Evolutionary conservation across 768 basidiomycete species (phyloP).

Genomic region (Phaffia tasmanica): DNA sequence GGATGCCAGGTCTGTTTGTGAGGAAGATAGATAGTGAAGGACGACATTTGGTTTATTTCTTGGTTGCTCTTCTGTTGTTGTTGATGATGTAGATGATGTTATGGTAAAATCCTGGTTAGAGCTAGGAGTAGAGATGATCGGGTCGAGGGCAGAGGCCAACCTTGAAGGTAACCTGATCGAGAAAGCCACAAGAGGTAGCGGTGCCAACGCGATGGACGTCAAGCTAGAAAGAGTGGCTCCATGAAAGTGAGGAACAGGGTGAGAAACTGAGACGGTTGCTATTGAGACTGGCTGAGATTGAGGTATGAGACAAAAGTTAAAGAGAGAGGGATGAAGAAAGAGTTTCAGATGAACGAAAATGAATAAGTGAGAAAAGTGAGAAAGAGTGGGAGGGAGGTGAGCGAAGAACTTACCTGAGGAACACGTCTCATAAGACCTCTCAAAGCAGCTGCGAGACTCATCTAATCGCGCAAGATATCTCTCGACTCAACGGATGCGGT

Average conservation of each 20-base stretch:
- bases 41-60: conserved; percentile 43
- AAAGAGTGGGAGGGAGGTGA: neutral
- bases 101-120: neutral
- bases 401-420: conserved; percentile 21
- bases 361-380: neutral
- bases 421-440: conserved; percentile 24
- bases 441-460: conserved; percentile 3
- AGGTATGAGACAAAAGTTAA: neutral
- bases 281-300: conserved; percentile 21
- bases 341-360: neutral
- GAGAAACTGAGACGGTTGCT: conserved; percentile 19
- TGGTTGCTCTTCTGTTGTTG: neutral
- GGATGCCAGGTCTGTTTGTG: conserved; percentile 53
- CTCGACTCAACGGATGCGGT: no score
- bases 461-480: no score
- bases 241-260: conserved; percentile 46
- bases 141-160: conserved; percentile 50
- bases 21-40: conserved; percentile 65
- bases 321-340: neutral
- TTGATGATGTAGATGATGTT: neutral
- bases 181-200: conserved; percentile 76
- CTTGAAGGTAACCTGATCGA: conserved; percentile 80
- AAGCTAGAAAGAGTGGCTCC: conserved; percentile 92
- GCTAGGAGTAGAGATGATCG: conserved; percentile 34
- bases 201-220: conserved; percentile 79